Base-by-base conservation (phyloP, 208 protist species). In the Trypanosoma vivax region DNA sequence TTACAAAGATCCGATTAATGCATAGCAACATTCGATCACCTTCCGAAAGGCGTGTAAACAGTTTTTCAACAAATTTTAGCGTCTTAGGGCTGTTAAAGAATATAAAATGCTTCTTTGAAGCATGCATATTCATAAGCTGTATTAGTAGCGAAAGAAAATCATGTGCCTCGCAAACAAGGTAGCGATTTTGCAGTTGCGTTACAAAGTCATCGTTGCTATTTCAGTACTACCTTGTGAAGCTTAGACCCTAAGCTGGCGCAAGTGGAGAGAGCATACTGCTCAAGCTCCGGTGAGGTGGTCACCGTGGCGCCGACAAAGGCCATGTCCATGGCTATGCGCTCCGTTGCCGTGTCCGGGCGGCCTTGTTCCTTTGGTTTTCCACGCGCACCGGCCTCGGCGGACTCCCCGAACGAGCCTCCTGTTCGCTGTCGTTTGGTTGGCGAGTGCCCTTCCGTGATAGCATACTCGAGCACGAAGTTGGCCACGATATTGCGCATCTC, bases 51-150 rank as follows among this genome's bases (percentile, higher is more conserved):
- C 40, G 18, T 2, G 35, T n/a, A 47, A 96, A 81, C 0, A 92
- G 69, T 25, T 75, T 60, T 51, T 80, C 66, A 6, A 89, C 79
- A 57, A 91, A 92, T 2, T 69, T 43, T 2, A 93, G 68, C 24
- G 73, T 76, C 40, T 70, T 64, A 31, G 72, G 62, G 54, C 66
- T 77, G 67, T 96, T 93, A 60, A 93, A 96, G 57, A 96, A 96
- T 16, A 96, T 77, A 70, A 94, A 92, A 65, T 96, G 89, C 54
- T 96, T 96, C 50, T 91, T 88, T 10, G 72, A 86, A 0, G 84
- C 62, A 52, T 96, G 89, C 9, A 88, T 21, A 59, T 92, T 92
- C 65, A 96, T 82, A 10, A 92, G 47, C 54, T 96, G 89, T 38
- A 94, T 59, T 16, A 94, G 56, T 7, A 79, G 48, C 1, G 81